Base-by-base conservation (phyloP, 148 eudicot genomes). In the Camellia sinensis region DNA sequence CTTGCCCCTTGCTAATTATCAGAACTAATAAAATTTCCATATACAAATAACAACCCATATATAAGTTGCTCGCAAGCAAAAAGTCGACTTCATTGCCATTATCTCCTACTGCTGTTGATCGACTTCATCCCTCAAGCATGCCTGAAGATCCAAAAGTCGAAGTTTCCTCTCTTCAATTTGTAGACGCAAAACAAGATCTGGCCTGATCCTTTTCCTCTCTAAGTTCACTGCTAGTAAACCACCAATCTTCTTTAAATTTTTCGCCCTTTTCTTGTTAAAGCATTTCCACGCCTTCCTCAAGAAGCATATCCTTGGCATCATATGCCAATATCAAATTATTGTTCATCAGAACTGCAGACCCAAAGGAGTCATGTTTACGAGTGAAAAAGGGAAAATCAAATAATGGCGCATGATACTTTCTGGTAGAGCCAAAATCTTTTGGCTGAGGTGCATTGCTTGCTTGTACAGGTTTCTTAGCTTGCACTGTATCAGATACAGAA, bases 311-410 rank as follows among this genome's bases (percentile, higher is more conserved):
- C 80, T 92, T 96, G 82, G 89, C 81, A 87, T 93, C 97, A 80
- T 95, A 95, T 18, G 94, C 97, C 78, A 96, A 83, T 71, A 83
- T 82, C 77, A 93, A 85, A 78, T 90, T 95, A 74, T 83, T 85
- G 84, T 90, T 88, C 75, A 82, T 78, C 87, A 87, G 82, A 82
- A 84, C 78, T 63, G 93, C 71, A 63, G 95, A 81, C 46, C 93
- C 97, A 86, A 88, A 82, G 66, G 92, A 81, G 80, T 96, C 98
- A 67, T 89, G 98, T 59, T 91, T 96, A 79, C 97, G 86, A 41
- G 99, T 93, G 79, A 96, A 96, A 84, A 89, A 92, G 43, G 98
- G 99, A 79, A 93, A 96, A 90, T 96, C 99, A 84, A 92, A 96
- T 75, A 96, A 83, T n/a, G 99, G 98, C 15, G 98, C 99, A 68